These are phyloP conservation scores for Fusarium verrucosum DNA, from an alignment of 2,329 filamentous ascomycete species.

Conservation along the genomic window DNA sequence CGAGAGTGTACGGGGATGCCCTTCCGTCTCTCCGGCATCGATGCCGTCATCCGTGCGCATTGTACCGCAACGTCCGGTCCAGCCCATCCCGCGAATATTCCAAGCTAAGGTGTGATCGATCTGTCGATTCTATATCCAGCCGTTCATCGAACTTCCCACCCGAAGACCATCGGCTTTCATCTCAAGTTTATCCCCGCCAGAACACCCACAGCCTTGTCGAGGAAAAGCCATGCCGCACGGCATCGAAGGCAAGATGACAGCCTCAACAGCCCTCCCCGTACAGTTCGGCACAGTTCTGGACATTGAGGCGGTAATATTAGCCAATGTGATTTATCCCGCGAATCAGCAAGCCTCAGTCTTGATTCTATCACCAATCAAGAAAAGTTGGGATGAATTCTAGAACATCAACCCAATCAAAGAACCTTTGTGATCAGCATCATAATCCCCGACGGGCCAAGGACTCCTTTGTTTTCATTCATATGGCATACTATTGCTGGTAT, in stretches of 20 bases:
- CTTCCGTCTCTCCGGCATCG: not conserved
- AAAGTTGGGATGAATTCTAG: not conserved
- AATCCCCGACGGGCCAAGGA: not conserved
- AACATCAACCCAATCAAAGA: not conserved
- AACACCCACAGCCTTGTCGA: not conserved
- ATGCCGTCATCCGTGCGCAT: not conserved
- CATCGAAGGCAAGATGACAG: not conserved
- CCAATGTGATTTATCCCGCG: not conserved
- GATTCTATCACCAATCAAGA: not conserved
- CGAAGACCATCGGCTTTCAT: slow-evolving; percentile 13
- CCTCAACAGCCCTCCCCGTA: not conserved
- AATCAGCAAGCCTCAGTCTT: not conserved
- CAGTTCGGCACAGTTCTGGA: not conserved
- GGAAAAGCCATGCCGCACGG: slow-evolving; percentile 8
- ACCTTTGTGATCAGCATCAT: not conserved
- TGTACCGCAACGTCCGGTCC: not conserved
- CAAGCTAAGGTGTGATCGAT: not conserved
- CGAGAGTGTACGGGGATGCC: not conserved
- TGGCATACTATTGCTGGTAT: not conserved
- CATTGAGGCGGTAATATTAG: not conserved
- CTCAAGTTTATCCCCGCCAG: not conserved
- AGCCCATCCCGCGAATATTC: not conserved
- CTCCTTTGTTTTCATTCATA: not conserved
- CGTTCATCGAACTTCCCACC: not conserved
- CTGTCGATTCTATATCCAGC: not conserved